Conservation (phyloP, 176 grass and related monocot species). For the Chrysopogon serrulatus region DNA sequence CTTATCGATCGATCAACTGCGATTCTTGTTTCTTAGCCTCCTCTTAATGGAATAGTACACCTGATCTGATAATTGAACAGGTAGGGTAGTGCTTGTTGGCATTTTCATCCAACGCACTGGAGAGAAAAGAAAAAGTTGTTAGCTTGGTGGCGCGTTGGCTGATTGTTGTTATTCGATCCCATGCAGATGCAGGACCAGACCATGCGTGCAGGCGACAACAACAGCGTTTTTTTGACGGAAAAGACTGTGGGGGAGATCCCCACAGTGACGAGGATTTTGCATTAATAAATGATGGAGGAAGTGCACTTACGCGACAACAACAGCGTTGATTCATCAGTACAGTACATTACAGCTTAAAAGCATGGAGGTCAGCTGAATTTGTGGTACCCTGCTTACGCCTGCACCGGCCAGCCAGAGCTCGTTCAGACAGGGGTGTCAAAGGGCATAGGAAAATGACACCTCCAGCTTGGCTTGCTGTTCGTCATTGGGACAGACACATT, state of each 20-base stretch:
- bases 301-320: neutral
- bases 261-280: too few relatives aligned
- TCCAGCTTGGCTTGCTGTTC: conserved; percentile 13
- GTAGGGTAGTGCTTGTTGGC: too few relatives aligned
- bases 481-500: neutral
- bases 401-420: neutral
- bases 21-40: too few relatives aligned
- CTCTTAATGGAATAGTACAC: too few relatives aligned
- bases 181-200: neutral
- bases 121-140: neutral
- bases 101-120: too few relatives aligned
- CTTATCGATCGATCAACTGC: too few relatives aligned
- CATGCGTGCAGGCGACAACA: neutral
- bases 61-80: too few relatives aligned
- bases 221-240: too few relatives aligned
- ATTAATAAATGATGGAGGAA: too few relatives aligned
- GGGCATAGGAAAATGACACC: neutral
- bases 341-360: neutral
- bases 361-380: neutral
- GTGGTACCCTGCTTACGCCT: neutral
- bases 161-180: neutral
- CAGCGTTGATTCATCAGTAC: neutral
- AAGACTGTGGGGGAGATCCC: too few relatives aligned
- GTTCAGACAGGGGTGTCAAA: neutral
- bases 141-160: neutral